A percentile compares a stretch with the other conserved stretches of the same genome.
Evolutionary conservation across 495 filamentous ascomycete species (phyloP).

Genomic region (Thermochaetoides thermophila): DNA sequence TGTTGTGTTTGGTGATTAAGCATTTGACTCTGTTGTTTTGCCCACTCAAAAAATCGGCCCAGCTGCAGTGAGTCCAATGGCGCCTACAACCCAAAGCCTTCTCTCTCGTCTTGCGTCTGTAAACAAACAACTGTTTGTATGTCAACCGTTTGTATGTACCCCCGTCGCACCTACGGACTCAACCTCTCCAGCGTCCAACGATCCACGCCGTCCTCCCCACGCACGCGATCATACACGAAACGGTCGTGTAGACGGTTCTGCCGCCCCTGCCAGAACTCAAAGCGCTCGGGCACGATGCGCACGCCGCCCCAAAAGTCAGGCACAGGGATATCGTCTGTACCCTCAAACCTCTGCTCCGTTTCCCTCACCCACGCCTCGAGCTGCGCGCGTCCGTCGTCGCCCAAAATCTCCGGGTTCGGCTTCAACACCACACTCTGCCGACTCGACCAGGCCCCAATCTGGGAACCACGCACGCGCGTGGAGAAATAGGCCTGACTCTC

Average conservation of each 20-base stretch:
- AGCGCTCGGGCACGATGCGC: constrained; percentile 65
- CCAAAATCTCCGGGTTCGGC: constrained; percentile 21
- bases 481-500: constrained; percentile 84
- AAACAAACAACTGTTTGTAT: too few relatives aligned
- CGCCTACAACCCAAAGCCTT: too few relatives aligned
- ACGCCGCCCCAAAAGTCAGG: constrained; percentile 92
- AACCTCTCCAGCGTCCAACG: constrained; percentile 45
- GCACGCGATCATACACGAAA: constrained; percentile 59
- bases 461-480: constrained; percentile 60
- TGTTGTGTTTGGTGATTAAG: too few relatives aligned
- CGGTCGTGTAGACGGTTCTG: constrained; percentile 83
- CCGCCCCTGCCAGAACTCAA: constrained; percentile 94
- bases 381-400: constrained; percentile 46
- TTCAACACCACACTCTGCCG: constrained; percentile 62
- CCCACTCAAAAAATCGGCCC: too few relatives aligned
- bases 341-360: constrained; percentile 57
- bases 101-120: too few relatives aligned
- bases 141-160: too few relatives aligned
- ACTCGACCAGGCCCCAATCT: constrained; percentile 89
- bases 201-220: constrained; percentile 17
- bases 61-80: too few relatives aligned
- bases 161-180: constrained; percentile 43
- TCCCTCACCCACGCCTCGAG: constrained; percentile 57
- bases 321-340: constrained; percentile 63
- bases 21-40: too few relatives aligned